phyloP scores from a whole-genome alignment of 257 asterid genomes.

The Primulina eburnea region DNA sequence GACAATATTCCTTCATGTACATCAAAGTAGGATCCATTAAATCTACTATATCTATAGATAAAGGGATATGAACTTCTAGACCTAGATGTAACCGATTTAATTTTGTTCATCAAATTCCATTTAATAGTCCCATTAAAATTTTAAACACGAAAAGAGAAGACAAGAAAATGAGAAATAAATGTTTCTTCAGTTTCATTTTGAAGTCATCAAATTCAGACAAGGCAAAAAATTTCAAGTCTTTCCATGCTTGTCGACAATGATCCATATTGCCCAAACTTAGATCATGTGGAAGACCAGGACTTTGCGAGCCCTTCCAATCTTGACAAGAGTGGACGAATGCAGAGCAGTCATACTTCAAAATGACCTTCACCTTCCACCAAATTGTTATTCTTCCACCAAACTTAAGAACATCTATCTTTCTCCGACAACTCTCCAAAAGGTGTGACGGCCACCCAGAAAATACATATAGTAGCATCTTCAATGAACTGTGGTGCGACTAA shows the following conservation, averaged over 20 bases:
- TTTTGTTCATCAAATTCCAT: neutral
- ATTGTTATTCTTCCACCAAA: too few relatives aligned
- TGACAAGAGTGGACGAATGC: neutral
- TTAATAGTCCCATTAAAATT: neutral
- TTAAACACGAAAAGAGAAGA: too few relatives aligned
- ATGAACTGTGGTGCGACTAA: neutral
- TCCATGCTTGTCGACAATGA: neutral
- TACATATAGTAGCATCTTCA: neutral
- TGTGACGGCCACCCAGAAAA: neutral
- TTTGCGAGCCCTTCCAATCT: neutral
- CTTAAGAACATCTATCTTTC: neutral
- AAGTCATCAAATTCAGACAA: neutral
- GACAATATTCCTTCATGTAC: constrained; percentile 20
- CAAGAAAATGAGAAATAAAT: neutral
- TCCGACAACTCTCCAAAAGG: neutral
- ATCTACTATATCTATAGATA: neutral
- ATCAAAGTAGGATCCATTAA: neutral
- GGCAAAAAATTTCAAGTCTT: neutral
- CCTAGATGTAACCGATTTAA: neutral
- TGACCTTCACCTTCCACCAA: too few relatives aligned
- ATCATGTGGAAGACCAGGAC: neutral
- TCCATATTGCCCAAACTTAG: neutral
- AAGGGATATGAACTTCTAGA: neutral
- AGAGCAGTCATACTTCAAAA: too few relatives aligned
- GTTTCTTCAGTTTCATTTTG: neutral